These are phyloP conservation scores for Lactifluus hygrophoroides DNA, from an alignment of 768 basidiomycete species.

Conservation along the genomic window DNA sequence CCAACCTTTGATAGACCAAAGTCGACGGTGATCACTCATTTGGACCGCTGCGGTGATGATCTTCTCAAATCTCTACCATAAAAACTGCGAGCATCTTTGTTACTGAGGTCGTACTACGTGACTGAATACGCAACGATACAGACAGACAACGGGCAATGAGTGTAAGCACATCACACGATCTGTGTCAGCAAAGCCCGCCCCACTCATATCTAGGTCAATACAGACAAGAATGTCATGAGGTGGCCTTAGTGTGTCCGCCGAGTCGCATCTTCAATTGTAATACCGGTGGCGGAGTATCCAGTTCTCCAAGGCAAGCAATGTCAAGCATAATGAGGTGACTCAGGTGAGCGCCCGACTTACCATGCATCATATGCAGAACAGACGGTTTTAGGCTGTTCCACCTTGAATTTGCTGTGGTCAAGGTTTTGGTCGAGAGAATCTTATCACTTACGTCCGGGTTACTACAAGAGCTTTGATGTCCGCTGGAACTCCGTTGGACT, in stretches of 20 bases:
- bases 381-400: conserved; percentile 3
- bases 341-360: background rate
- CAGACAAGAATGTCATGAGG: background rate
- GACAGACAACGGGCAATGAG: conserved; percentile 55
- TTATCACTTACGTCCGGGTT: too few relatives aligned
- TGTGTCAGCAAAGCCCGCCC: background rate
- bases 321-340: background rate
- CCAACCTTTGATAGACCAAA: conserved; percentile 60
- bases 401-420: background rate
- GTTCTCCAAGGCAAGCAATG: background rate
- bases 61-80: conserved; percentile 59
- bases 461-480: background rate
- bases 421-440: conserved; percentile 1
- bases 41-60: conserved; percentile 78
- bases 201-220: background rate
- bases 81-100: conserved; percentile 55
- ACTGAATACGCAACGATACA: too few relatives aligned
- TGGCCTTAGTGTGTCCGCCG: too few relatives aligned
- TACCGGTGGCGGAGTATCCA: background rate
- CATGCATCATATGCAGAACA: background rate
- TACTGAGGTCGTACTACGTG: conserved; percentile 65
- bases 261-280: conserved; percentile 14
- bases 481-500: too few relatives aligned
- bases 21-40: conserved; percentile 69
- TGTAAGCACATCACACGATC: conserved; percentile 37